Evolutionary conservation across 2,329 filamentous ascomycete genomes (phyloP).

Genomic region (Penicillium corylophilum): DNA sequence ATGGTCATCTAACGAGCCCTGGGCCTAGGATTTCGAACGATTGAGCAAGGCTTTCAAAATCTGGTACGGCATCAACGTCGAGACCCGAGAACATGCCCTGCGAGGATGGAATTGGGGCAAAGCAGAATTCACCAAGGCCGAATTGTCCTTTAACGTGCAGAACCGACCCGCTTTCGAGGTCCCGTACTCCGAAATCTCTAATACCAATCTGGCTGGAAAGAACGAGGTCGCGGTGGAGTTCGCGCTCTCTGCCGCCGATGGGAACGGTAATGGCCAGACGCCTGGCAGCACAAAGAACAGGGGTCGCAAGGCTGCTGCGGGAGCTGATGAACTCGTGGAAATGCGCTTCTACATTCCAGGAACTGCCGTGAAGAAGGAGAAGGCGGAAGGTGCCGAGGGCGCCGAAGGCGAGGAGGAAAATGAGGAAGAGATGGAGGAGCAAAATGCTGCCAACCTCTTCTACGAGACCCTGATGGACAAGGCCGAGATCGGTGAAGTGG

Average conservation of each 20-base stretch:
- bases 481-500: conserved; percentile 97
- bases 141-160: conserved; percentile 94
- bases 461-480: conserved; percentile 98
- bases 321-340: conserved; percentile 90
- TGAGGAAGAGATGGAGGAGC: conserved; percentile 73
- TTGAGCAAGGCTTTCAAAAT: conserved; percentile 92
- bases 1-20: background rate
- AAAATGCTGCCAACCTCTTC: conserved; percentile 94
- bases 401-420: conserved; percentile 73
- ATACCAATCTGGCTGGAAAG: conserved; percentile 95
- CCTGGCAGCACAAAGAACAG: conserved; percentile 69
- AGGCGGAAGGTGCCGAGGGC: conserved; percentile 59
- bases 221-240: conserved; percentile 98
- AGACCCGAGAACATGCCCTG: conserved; percentile 89
- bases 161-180: conserved; percentile 96
- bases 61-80: conserved; percentile 93
- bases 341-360: conserved; percentile 99
- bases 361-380: conserved; percentile 70
- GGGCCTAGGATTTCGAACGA: conserved; percentile 77
- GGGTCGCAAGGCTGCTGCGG: conserved; percentile 86
- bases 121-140: conserved; percentile 91
- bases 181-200: conserved; percentile 94
- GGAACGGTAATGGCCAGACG: conserved; percentile 70
- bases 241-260: conserved; percentile 69
- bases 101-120: conserved; percentile 99